Conservation (phyloP, 208 protist species). For the Trypanosoma avium region DNA sequence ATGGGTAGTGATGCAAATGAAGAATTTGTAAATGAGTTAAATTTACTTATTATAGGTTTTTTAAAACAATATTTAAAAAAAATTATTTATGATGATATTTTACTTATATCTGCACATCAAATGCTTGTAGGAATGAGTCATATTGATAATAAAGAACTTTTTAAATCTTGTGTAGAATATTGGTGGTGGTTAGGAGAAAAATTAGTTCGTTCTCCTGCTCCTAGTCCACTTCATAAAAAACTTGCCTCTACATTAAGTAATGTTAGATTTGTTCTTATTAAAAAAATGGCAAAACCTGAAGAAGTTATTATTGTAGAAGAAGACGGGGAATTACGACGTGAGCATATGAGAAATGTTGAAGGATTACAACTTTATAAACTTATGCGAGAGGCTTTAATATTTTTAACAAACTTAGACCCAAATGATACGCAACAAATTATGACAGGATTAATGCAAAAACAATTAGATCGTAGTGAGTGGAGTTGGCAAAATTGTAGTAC, state of each 20-base stretch:
- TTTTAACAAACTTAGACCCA: slow-evolving; percentile 96
- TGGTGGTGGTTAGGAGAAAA: slow-evolving; percentile 93
- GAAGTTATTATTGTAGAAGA: slow-evolving; percentile 99
- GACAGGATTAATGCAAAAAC: slow-evolving; percentile 75
- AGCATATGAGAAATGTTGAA: slow-evolving; percentile 97
- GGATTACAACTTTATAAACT: slow-evolving; percentile 97
- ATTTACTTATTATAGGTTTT: slow-evolving; percentile 94
- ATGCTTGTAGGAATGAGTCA: slow-evolving; percentile 95
- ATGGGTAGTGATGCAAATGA: slow-evolving; percentile 55
- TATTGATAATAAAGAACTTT: slow-evolving; percentile 97
- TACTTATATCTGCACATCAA: slow-evolving; percentile 81
- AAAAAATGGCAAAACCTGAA: slow-evolving; percentile 98
- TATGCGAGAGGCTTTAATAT: slow-evolving; percentile 97
- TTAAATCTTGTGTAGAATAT: slow-evolving; percentile 99
- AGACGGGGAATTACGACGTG: slow-evolving; percentile 96
- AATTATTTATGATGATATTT: slow-evolving; percentile 88
- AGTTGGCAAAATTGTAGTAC: slow-evolving; percentile 97
- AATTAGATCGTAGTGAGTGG: slow-evolving; percentile 93
- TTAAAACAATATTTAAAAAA: slow-evolving; percentile 85
- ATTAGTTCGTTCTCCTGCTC: slow-evolving; percentile 42
- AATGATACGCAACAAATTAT: slow-evolving; percentile 97
- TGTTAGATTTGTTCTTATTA: slow-evolving; percentile 95
- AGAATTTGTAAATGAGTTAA: slow-evolving; percentile 90
- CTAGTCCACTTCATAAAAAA: slow-evolving; percentile 55
- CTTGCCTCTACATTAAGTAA: slow-evolving; percentile 77